Conservation (phyloP, 2,329 filamentous ascomycete species). For the Diaporthe destruens region DNA sequence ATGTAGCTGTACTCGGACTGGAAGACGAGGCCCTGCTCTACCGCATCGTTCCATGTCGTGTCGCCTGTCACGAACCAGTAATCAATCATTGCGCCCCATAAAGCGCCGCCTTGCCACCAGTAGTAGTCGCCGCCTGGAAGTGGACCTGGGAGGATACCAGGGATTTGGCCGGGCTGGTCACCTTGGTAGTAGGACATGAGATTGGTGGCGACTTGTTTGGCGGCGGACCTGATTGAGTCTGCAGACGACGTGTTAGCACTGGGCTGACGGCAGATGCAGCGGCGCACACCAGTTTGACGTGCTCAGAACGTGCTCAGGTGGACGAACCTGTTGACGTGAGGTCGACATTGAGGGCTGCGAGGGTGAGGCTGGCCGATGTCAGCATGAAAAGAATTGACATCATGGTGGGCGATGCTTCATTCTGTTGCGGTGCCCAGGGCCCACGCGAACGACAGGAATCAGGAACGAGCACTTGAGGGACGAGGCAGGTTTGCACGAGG, state of each 20-base stretch:
- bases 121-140: slow-evolving; percentile 65
- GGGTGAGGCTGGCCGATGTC: slow-evolving; percentile 24
- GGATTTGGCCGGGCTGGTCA: slow-evolving; percentile 56
- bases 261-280: no score
- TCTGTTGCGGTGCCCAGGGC: background rate
- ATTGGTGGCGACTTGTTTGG: slow-evolving; percentile 57
- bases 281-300: background rate
- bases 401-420: slow-evolving; percentile 30
- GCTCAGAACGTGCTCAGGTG: no score
- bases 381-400: slow-evolving; percentile 22
- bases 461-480: background rate
- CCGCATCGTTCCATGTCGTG: slow-evolving; percentile 65
- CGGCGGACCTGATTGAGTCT: slow-evolving; percentile 53
- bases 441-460: background rate
- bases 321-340: slow-evolving; percentile 41
- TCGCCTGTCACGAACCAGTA: slow-evolving; percentile 76
- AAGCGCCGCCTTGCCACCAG: slow-evolving; percentile 75
- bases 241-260: background rate
- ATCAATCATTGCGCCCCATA: slow-evolving; percentile 73
- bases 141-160: slow-evolving; percentile 62
- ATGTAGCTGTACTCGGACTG: slow-evolving; percentile 49
- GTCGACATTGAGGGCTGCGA: slow-evolving; percentile 38
- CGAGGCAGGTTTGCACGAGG: no score
- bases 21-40: slow-evolving; percentile 45
- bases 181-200: slow-evolving; percentile 61